phyloP scores from a whole-genome alignment of 1,284 basidiomycete species.

The Albatrellus sp. region DNA sequence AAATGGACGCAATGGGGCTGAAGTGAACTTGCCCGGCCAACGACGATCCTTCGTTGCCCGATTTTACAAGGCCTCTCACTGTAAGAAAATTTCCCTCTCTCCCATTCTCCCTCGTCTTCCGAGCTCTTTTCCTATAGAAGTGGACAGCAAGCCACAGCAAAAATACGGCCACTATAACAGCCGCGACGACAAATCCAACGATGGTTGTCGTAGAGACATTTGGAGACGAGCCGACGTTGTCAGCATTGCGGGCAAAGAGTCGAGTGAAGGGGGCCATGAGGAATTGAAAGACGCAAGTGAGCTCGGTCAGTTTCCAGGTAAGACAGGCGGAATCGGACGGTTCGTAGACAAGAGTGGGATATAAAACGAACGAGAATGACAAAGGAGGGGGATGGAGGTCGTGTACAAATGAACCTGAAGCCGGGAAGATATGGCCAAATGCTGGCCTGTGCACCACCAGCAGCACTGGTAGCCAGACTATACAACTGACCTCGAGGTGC shows the following conservation, averaged over 20 bases:
- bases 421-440: no score
- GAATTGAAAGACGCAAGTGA: neutral
- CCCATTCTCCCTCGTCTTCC: constrained; percentile 22
- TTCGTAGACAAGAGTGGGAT: no score
- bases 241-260: constrained; percentile 9
- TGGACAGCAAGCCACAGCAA: constrained; percentile 28
- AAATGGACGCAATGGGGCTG: neutral
- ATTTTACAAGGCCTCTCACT: constrained; percentile 31
- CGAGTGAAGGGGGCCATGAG: neutral
- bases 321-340: no score
- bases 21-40: constrained; percentile 9
- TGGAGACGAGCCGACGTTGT: constrained; percentile 1
- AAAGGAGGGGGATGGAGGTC: no score
- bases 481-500: no score
- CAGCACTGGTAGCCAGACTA: no score
- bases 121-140: constrained; percentile 26
- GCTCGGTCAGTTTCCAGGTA: no score
- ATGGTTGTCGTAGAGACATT: constrained; percentile 20
- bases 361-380: no score
- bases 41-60: constrained; percentile 17
- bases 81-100: constrained; percentile 32
- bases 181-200: constrained; percentile 34
- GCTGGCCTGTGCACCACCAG: no score
- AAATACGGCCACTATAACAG: constrained; percentile 23
- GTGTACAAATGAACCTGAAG: no score